phyloP scores from a whole-genome alignment of 2,329 filamentous ascomycete species.

The Epichloe gansuensis region DNA sequence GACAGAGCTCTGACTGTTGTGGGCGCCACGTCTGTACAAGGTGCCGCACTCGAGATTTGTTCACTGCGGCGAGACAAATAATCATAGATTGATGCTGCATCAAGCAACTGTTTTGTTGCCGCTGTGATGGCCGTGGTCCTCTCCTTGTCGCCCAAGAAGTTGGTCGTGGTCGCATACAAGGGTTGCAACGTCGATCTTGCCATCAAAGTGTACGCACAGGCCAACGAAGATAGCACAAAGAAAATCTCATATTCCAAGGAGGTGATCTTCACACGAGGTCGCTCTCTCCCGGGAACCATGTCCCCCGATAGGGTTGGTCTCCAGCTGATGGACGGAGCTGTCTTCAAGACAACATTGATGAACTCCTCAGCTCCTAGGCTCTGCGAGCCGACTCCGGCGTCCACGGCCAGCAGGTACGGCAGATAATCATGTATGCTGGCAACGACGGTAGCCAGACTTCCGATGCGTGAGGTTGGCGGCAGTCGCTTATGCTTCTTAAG shows the following conservation, averaged over 20 bases:
- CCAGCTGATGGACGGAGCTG: conserved; percentile 62
- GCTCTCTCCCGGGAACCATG: conserved; percentile 50
- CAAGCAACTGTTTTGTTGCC: conserved; percentile 66
- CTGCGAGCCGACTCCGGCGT: conserved; percentile 51
- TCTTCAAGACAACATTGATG: conserved; percentile 52
- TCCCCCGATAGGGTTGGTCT: conserved; percentile 60
- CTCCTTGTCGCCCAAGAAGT: conserved; percentile 49
- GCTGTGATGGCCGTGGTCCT: conserved; percentile 56
- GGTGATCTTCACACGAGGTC: conserved; percentile 52
- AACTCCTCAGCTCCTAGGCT: conserved; percentile 36
- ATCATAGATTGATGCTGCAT: conserved; percentile 65
- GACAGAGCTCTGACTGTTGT: conserved; percentile 42
- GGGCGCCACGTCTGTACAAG: conserved; percentile 41
- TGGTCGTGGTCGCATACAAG: conserved; percentile 53
- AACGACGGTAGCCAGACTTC: conserved; percentile 58
- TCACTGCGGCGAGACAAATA: conserved; percentile 51
- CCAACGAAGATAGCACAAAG: conserved; percentile 67
- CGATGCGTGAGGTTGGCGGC: conserved; percentile 53
- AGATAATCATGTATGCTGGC: conserved; percentile 64
- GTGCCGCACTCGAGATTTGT: conserved; percentile 23
- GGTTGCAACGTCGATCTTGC: conserved; percentile 61
- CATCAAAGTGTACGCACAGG: conserved; percentile 57
- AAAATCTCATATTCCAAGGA: conserved; percentile 73
- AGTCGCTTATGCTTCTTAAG: conserved; percentile 86
- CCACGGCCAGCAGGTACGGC: conserved; percentile 69